Evolutionary conservation across 2,329 filamentous ascomycete genomes (phyloP).

Genomic region (Metarhizium brunneum): DNA sequence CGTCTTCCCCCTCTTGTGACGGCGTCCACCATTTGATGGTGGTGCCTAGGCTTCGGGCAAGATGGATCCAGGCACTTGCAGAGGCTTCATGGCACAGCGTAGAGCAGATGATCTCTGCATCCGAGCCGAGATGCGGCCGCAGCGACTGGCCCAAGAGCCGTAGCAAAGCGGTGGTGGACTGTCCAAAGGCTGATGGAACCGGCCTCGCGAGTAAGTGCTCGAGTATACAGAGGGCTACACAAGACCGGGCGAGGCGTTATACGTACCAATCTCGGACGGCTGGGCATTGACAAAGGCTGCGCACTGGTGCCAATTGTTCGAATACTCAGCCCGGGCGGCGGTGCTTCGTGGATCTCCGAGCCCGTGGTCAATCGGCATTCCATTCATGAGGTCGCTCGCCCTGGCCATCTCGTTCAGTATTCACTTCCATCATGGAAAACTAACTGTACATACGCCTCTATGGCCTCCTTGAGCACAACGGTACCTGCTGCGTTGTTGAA

Average conservation of each 20-base stretch:
- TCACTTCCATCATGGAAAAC: too few relatives aligned
- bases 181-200: constrained; percentile 44
- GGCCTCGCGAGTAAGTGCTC: too few relatives aligned
- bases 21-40: constrained; percentile 63
- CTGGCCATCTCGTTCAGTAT: neutral
- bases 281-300: too few relatives aligned
- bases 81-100: constrained; percentile 72
- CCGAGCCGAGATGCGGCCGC: constrained; percentile 31
- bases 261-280: too few relatives aligned
- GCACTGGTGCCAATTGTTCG: too few relatives aligned
- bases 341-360: too few relatives aligned
- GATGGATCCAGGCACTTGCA: constrained; percentile 61
- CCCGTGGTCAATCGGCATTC: too few relatives aligned
- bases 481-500: neutral
- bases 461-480: neutral
- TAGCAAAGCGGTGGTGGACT: constrained; percentile 68
- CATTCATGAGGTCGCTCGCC: neutral
- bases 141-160: constrained; percentile 57
- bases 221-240: too few relatives aligned
- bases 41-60: constrained; percentile 52
- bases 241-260: too few relatives aligned
- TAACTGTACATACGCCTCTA: neutral
- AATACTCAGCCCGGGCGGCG: too few relatives aligned
- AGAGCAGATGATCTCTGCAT: constrained; percentile 56
- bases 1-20: constrained; percentile 18